Percentiles rank a stretch among this genome's conserved stretches.
These are phyloP conservation scores for sunflower (Helianthus annuus) DNA, from an alignment of 129 eudicot genomes.

Conservation along the genomic window HanXRQr2.0-SUNRISE NC_035436.2:81157987-81158486, in stretches of 20 bases:
- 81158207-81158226: background rate
- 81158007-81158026: background rate
- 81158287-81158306: slow-evolving; percentile 73
- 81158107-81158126: background rate
- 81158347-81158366: slow-evolving; percentile 76
- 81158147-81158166: background rate
- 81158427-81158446: background rate
- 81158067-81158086: background rate
- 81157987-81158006: background rate
- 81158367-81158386: slow-evolving; percentile 84
- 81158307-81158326: slow-evolving; percentile 92
- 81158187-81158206: background rate
- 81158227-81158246: background rate
- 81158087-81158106: background rate
- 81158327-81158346: slow-evolving; percentile 81
- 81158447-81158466: slow-evolving; percentile 1
- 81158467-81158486: slow-evolving; percentile 3
- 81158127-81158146: background rate
- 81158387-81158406: slow-evolving; percentile 90
- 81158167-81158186: slow-evolving; percentile 4
- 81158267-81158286: slow-evolving; percentile 9
- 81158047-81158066: background rate
- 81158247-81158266: background rate
- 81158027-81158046: background rate
- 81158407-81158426: slow-evolving; percentile 13